Evolutionary conservation across 1,139 yeast species (phyloP), one percentile per base, ranked within the genome.

Genomic region (Torulaspora pretoriensis): DNA sequence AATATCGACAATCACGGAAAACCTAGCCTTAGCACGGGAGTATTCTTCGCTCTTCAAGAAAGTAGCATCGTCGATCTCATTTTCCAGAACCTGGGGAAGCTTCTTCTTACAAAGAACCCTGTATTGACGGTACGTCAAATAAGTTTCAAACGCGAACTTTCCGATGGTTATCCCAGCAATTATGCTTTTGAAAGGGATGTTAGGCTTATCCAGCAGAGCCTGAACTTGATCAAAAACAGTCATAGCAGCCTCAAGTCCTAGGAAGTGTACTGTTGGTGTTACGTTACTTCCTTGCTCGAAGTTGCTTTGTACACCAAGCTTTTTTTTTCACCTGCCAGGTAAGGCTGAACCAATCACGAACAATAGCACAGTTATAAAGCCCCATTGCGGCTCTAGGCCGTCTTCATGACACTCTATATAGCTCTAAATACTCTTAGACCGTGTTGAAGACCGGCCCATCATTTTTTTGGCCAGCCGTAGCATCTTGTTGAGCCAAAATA

Each of bases 11-110:
- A 85, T 65, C 45, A 86, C 71, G 1, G 83, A 75, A 62, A 88
- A 89, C 57, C 73, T 71, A 43, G 89, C 76, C 64, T 89, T 90
- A n/a, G 96, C 86, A 35, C 85, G 70, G 3, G 95, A 80, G 63
- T 92, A 92, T 28, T 74, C 78, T 61, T 86, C 90, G 2, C 96
- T 79, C 63, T 88, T 85, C 43, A 73, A 73, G 56, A 86, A 87
- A 2, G 92, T 86, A 48, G 84, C 85, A 38, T 78, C 73, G 41
- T 82, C 78, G 46, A 85, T 77, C 59, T 80, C 85, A 27, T 75
- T 78, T 52, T 77, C 74, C 50, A 90, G 70, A 8, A 83, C 76
- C 4, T 70, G 68, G 14, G 96, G 96, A 22, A 81, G 70, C 31
- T 52, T 53, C 19, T 80, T 77, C 14, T 75, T 71, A 34, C 74